Evolutionary conservation across 305 asterid species (phyloP), one percentile per base, ranked within the genome.

Genomic region (Rubia peregrina): DNA sequence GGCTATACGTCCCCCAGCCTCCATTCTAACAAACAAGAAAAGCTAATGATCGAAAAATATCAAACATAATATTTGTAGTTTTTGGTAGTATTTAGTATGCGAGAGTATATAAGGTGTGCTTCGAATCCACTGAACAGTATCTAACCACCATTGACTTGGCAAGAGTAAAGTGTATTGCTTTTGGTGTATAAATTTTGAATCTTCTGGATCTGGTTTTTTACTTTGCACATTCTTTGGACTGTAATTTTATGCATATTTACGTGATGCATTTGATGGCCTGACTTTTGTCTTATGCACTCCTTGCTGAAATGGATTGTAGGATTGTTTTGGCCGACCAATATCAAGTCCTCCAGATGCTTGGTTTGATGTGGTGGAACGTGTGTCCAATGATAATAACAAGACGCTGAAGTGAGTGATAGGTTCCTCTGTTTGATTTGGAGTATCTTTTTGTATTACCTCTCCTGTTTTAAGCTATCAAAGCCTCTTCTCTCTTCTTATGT

Each of bases 311-410:
- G 62, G 68, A 71, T 79, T 75, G 73, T 84, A 94, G 99, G 99
- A 94, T 85, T 94, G 99, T 85, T 94, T 95, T 82, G 94, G 92
- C 67, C 85, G 98, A 77, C 99, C 99, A 60, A 95, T 95, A 82
- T 77, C 95, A 21, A 92, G 99, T 76, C 84, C 98, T 76, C 99
- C 99, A 21, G 99, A 95, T 95, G 90, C 99, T 83, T 95, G 99
- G 99, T 84, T 95, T 73, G 98, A 95, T 82, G 86, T 92, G 84
- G 98, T 95, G 83, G 98, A 91, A 85, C 99, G 99, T 74, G 75
- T 92, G 64, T 95, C 99, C 67, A 76, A 89, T 44, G 97, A 95
- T 82, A 84, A 86, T 76, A 95, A 95, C 87, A 95, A 92, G 84
- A 95, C 99, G 7, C 82, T 95, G 44, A 81, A 90, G 98, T 95